Evolutionary conservation across 1,139 yeast genomes (phyloP), one percentile per base, ranked within the genome.

Genomic region (Meyerozyma sp.): DNA sequence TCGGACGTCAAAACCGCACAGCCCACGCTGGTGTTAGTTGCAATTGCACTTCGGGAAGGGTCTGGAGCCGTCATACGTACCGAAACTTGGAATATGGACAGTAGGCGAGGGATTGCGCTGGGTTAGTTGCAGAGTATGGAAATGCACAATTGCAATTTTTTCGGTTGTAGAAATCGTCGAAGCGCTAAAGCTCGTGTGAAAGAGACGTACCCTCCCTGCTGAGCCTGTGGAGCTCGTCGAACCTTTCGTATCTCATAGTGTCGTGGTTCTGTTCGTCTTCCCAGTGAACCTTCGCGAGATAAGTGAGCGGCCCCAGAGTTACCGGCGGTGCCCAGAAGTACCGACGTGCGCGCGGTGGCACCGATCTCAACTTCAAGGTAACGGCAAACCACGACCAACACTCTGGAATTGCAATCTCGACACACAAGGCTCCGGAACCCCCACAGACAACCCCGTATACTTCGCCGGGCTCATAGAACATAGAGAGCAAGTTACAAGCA

Each of bases 11-110:
- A 57, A 1, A 91, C 55, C 1, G 83, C 79, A 43, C 96, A 88
- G 0, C 98, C 97, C 2, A 93, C 98, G 40, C 91, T 75, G 39
- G 29, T 8, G 61, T 61, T 58, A 61, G 67, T 21, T 21, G 23
- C 23, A 21, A 21, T 21, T 21, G 23, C 23, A 21, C 23, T 21
- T 8, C 8, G 5, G 23, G 23, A 21, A 3, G 23, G 58, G 48
- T 4, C 13, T 25, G 20, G 21, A 3, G 21, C 5, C 10, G 26
- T 20, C 6, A 4, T 3, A 66, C 78, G 26, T 64, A 72, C 74
- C 80, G 70, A 63, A 88, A 90, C 40, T 84, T 79, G 32, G 96
- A 88, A 62, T 89, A 89, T 2, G 96, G 96, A 14, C 84, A 74
- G 61, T 89, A 88, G 1, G 95, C 78, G 14, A 68, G 56, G 2